Evolutionary conservation across 2,329 filamentous ascomycete genomes (phyloP), one percentile per base, ranked within the genome.

Genomic region (Raffaelea albimanens): DNA sequence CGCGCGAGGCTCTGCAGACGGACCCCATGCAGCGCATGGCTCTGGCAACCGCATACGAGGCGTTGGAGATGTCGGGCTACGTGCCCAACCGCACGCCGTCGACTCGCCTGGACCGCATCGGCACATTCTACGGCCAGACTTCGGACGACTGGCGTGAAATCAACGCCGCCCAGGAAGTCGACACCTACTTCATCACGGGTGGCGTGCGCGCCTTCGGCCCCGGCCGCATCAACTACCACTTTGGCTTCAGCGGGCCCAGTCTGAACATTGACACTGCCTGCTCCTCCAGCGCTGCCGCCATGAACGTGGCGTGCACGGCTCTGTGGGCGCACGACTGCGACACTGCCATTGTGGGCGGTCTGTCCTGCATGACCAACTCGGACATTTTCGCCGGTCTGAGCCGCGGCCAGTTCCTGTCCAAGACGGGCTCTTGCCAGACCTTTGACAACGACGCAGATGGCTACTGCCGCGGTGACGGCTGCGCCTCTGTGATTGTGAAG

Each of bases 401-500:
- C 59, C 80, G 84, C 55, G 86, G 84, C 13, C 83, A 87, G 57
- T 90, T 91, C 66, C 67, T 91, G 55, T 87, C 84, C 25, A 83
- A 83, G 66, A 85, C 78, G 45, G 84, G 85, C 8, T 76, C 80
- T 52, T 90, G 85, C 64, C 86, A 87, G 58, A 87, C 86, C 0
- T 93, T 87, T 59, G 86, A 91, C 62, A 82, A 87, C 53, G 78
- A 75, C 34, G 87, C 87, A 3, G 85, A 90, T 63, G 87, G 87
- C 2, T 91, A 93, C 65, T 91, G 86, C 66, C 81, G 87, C 60
- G 85, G 80, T 46, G 87, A 93, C 55, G 38, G 46, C 20, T 91
- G 82, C 51, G 86, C 81, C 2, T 82, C 83, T 0, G 73, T 93
- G 43, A 73, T 93, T 20, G 68, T 93, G 43, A 94, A 94, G 71